These are phyloP conservation scores for Prunus davidiana DNA, from an alignment of 306 rosid genomes.

Conservation along the genomic window DNA sequence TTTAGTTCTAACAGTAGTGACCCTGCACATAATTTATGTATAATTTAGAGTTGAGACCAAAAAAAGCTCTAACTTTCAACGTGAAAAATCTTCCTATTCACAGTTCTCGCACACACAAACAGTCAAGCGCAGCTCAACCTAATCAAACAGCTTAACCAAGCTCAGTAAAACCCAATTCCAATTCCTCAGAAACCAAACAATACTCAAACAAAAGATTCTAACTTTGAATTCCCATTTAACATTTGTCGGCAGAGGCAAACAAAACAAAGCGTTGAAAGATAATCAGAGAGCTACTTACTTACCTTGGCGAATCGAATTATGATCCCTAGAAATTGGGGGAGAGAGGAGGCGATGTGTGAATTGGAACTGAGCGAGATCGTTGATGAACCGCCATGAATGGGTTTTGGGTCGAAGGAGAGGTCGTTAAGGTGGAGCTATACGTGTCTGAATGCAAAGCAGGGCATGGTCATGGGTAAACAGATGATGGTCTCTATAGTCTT, in stretches of 20 bases:
- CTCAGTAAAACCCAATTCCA: not conserved
- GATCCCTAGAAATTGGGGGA: not conserved
- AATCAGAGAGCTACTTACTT: constrained; percentile 4
- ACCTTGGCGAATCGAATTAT: not conserved
- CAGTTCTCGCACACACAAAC: not conserved
- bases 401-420: not conserved
- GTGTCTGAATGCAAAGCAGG: not conserved
- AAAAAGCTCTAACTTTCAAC: not conserved
- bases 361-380: not conserved
- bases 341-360: not conserved
- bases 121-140: not conserved
- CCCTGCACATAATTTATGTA: not conserved
- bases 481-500: not conserved
- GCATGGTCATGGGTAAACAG: not conserved
- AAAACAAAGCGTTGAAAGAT: not conserved
- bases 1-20: not conserved
- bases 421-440: not conserved
- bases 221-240: not conserved
- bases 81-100: not conserved
- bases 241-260: not conserved
- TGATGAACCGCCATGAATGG: not conserved
- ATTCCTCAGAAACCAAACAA: not conserved
- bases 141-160: not conserved
- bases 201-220: not conserved
- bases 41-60: not conserved